Base-by-base conservation (phyloP, 2,329 filamentous ascomycete species). In the Calonectria fujianensis region DNA sequence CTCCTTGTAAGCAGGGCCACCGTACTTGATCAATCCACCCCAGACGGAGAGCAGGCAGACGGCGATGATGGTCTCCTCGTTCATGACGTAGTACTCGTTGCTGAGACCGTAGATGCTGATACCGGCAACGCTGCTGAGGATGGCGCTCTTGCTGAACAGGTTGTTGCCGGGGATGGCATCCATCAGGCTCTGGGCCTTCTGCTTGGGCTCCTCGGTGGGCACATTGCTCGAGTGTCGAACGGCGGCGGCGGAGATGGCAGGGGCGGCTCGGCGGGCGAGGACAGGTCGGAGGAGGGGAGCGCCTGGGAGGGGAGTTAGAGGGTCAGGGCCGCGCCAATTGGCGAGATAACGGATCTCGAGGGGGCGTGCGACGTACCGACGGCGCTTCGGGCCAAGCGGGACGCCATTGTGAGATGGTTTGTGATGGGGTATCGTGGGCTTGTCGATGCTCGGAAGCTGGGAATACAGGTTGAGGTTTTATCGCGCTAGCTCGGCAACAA, bases 21-120 rank as follows among this genome's bases (percentile, higher is more conserved):
- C 96, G 86, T 95, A 98, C 89, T 97, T 97, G 89, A 95, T 96
- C 83, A 98, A 91, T 77, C 93, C 95, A 84, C 91, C 94, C 94
- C 98, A 99, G 85, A 98, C 95, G 85, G 94, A 95, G 85, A 98
- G 90, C 83, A 99, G 91, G 87, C 94, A 97, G 89, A 99, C 92
- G 80, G 95, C 95, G 84, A 98, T 95, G 85, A 99, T 94, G 78
- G 96, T 94, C 91, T 99, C 97, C 91, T 99, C 97, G 90, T 99
- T 99, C 89, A 99, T 91, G 86, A 99, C 96, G 89, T 98, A 98
- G 91, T 98, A 96, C 92, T 99, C 97, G 90, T 98, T 99, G 93
- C 95, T 97, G 89, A 99, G 96, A 84, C 96, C 97, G 85, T 97
- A 98, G 87, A 98, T 92, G 84, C 95, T 96, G 82, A 98, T 88